Evolutionary conservation across 495 filamentous ascomycete genomes (phyloP).

Genomic region (Recurvomyces mirabilis): DNA sequence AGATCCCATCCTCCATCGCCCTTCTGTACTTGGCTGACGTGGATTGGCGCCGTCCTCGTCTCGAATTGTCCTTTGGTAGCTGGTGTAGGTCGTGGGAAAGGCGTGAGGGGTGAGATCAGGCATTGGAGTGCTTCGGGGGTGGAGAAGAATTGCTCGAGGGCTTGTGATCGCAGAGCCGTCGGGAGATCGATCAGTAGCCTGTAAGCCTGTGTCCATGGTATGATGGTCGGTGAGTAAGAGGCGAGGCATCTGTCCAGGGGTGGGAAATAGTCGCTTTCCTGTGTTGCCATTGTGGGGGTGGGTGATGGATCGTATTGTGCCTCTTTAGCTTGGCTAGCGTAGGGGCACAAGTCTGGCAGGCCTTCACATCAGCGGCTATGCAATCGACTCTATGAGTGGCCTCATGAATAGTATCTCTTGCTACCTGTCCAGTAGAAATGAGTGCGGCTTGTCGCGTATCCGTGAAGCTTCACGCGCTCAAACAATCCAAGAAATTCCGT

Average conservation of each 20-base stretch:
- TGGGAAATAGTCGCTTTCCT: conserved; percentile 46
- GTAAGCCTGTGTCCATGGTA: conserved; percentile 69
- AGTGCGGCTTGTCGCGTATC: no score
- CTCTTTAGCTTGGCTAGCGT: no score
- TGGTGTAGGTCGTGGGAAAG: conserved; percentile 45
- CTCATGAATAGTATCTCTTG: no score
- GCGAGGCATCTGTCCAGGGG: conserved; percentile 52
- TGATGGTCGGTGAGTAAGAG: conserved; percentile 42
- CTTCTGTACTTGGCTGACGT: conserved; percentile 63
- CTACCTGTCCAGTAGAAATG: no score
- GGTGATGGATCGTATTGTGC: no score
- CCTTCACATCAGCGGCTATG: no score
- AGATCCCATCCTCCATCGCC: conserved; percentile 59
- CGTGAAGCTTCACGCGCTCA: no score
- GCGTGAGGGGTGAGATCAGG: conserved; percentile 51
- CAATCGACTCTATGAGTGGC: no score
- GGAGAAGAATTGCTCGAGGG: conserved; percentile 51
- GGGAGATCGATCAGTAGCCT: conserved; percentile 46
- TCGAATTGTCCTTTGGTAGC: conserved; percentile 63
- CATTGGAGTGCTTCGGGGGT: conserved; percentile 54
- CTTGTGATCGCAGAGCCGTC: conserved; percentile 36
- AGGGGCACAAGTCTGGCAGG: no score
- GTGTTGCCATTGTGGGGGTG: conserved; percentile 5
- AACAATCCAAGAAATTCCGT: no score
- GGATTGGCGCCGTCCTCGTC: conserved; percentile 81